Evolutionary conservation across 2,329 filamentous ascomycete species (phyloP).

Genomic region (Calycina marina): DNA sequence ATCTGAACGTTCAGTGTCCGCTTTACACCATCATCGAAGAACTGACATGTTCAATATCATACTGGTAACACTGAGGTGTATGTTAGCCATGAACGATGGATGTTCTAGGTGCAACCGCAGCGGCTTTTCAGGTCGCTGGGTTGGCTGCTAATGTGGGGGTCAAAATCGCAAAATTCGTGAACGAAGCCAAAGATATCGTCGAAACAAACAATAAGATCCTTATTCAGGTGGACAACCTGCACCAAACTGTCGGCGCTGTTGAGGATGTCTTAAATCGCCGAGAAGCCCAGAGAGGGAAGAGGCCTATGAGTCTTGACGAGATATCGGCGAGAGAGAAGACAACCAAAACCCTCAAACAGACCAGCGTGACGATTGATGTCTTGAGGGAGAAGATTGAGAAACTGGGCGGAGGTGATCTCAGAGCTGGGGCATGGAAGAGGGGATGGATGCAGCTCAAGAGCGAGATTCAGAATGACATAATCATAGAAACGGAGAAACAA

Average conservation of each 20-base stretch:
- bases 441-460: not conserved
- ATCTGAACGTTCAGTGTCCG: no score
- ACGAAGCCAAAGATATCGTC: not conserved
- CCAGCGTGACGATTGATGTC: not conserved
- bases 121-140: not conserved
- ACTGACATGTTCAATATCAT: no score
- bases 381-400: not conserved
- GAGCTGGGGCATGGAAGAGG: not conserved
- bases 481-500: not conserved
- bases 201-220: not conserved
- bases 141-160: not conserved
- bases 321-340: not conserved
- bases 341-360: not conserved
- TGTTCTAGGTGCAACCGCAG: not conserved
- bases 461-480: not conserved
- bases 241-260: not conserved
- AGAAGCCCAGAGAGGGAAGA: not conserved
- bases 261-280: not conserved
- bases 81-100: no score
- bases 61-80: no score
- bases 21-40: no score
- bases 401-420: not conserved
- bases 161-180: not conserved
- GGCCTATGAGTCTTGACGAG: not conserved
- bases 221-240: not conserved